phyloP scores from a whole-genome alignment of 2,329 filamentous ascomycete species.

The Trichoderma sp. region DNA sequence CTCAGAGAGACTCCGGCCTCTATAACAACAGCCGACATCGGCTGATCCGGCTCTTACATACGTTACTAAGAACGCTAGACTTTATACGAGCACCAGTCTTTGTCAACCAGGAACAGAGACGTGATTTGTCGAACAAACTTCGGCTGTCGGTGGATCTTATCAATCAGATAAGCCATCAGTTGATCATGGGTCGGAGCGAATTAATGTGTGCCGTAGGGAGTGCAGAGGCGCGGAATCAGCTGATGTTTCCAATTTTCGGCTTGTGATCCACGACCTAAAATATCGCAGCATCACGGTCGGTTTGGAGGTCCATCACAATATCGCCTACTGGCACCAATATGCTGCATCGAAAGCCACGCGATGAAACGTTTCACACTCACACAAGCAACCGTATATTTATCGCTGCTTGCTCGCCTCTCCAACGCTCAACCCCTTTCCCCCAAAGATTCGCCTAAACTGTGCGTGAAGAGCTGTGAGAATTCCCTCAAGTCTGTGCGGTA shows the following conservation, averaged over 20 bases:
- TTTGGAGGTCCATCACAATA: background rate
- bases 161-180: slow-evolving; percentile 14
- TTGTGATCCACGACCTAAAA: background rate
- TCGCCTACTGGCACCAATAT: background rate
- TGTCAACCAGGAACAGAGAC: background rate
- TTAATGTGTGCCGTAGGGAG: background rate
- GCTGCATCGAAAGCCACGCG: background rate
- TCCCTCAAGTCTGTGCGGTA: background rate
- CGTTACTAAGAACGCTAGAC: background rate
- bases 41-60: background rate
- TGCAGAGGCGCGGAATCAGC: background rate
- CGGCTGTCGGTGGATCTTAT: slow-evolving; percentile 17
- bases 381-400: background rate
- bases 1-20: background rate
- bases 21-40: background rate
- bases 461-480: background rate
- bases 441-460: background rate
- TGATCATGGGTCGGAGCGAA: slow-evolving; percentile 4
- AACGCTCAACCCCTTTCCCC: background rate
- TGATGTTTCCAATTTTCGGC: background rate
- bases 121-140: background rate
- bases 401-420: background rate
- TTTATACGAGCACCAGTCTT: background rate
- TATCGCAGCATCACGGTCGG: background rate
- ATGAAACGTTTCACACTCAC: background rate